A percentile compares a stretch with the other conserved stretches of the same genome.
Evolutionary conservation across 1,284 basidiomycete species (phyloP).

Genomic region (Sphagnurus paluster): DNA sequence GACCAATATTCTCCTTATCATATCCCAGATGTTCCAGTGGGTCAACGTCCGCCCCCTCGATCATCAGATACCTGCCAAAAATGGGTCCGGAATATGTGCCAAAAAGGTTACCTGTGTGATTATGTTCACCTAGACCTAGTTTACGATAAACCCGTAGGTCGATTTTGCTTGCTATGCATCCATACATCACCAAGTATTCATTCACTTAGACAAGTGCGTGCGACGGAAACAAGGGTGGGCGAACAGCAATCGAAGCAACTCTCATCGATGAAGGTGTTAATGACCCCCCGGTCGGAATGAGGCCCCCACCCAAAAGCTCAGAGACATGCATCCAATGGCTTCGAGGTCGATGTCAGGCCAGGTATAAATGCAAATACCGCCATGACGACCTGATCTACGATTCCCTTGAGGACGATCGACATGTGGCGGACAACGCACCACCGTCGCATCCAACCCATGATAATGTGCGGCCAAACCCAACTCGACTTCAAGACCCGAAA

Average conservation of each 20-base stretch:
- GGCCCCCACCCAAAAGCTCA: conserved; percentile 10
- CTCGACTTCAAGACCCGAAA: too few species aligned
- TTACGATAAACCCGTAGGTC: background rate
- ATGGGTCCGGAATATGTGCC: background rate
- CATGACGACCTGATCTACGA: conserved; percentile 27
- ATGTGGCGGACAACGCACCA: too few species aligned
- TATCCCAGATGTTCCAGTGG: too few species aligned
- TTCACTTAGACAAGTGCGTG: too few species aligned
- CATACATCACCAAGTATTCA: too few species aligned
- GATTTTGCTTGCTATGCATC: too few species aligned
- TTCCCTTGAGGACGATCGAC: conserved; percentile 31
- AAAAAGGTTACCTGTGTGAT: background rate
- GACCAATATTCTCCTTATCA: too few species aligned
- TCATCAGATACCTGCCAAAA: background rate
- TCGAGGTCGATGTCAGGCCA: conserved; percentile 9
- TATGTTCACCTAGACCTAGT: background rate
- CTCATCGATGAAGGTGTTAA: background rate
- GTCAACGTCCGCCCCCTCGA: background rate
- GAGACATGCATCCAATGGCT: conserved; percentile 16
- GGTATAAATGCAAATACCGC: conserved; percentile 15
- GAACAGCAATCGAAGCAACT: background rate
- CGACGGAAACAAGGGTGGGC: background rate
- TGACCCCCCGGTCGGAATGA: conserved; percentile 17
- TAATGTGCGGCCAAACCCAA: too few species aligned
- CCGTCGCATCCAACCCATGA: too few species aligned